These are phyloP conservation scores for Candida vaughaniae DNA, from an alignment of 805 yeast genomes.

Conservation along the genomic window DNA sequence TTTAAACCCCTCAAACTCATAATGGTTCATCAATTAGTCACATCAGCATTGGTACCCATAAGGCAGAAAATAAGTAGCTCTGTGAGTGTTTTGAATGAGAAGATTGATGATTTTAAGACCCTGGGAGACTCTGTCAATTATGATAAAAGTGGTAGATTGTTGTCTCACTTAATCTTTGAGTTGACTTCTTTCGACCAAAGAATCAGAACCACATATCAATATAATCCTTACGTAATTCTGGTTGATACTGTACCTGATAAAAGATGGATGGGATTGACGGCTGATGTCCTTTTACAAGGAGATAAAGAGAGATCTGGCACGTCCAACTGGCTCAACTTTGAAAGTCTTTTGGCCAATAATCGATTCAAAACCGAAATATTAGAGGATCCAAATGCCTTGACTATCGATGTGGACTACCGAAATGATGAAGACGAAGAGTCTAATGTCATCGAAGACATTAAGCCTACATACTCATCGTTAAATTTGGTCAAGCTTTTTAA, in stretches of 20 bases:
- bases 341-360: slow-evolving; percentile 48
- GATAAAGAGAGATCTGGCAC: slow-evolving; percentile 31
- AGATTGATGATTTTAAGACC: slow-evolving; percentile 15
- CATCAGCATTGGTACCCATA: slow-evolving; percentile 47
- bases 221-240: slow-evolving; percentile 37
- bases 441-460: slow-evolving; percentile 10
- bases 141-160: slow-evolving; percentile 44
- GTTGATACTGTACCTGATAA: slow-evolving; percentile 20
- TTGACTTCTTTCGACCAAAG: slow-evolving; percentile 56
- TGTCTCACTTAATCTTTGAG: slow-evolving; percentile 61
- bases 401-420: slow-evolving; percentile 54
- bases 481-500: slow-evolving; percentile 57
- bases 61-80: slow-evolving; percentile 39
- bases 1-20: slow-evolving; percentile 26
- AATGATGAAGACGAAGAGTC: slow-evolving; percentile 4
- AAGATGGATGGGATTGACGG: slow-evolving; percentile 50
- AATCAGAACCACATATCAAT: slow-evolving; percentile 44
- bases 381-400: slow-evolving; percentile 48
- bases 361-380: slow-evolving; percentile 53
- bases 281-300: slow-evolving; percentile 35
- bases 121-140: slow-evolving; percentile 15
- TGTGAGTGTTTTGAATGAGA: slow-evolving; percentile 23
- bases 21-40: slow-evolving; percentile 40
- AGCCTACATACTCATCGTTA: slow-evolving; percentile 63
- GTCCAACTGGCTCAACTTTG: slow-evolving; percentile 52